A percentile compares a stretch with the other conserved stretches of the same genome.
Evolutionary conservation across 2,329 filamentous ascomycete genomes (phyloP).

Genomic region (Penicillium sp.): DNA sequence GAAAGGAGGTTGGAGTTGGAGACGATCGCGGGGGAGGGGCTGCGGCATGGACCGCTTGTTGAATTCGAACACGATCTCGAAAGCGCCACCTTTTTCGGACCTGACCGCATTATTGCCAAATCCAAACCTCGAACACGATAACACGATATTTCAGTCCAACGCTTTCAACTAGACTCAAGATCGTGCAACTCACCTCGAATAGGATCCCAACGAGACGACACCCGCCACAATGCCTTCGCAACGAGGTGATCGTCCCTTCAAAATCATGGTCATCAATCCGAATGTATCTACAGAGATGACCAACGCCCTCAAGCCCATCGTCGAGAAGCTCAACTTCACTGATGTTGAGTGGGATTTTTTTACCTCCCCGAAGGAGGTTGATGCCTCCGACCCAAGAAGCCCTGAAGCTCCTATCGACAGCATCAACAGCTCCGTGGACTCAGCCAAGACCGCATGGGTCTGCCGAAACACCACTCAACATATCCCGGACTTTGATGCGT

Average conservation of each 20-base stretch:
- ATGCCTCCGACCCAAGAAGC: constrained; percentile 33
- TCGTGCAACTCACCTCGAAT: too few relatives aligned
- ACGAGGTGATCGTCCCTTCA: constrained; percentile 21
- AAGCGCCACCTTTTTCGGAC: constrained; percentile 8
- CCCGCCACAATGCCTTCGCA: constrained; percentile 16
- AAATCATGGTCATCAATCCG: constrained; percentile 48
- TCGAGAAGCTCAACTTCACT: constrained; percentile 38
- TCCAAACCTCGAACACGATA: neutral
- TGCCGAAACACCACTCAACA: constrained; percentile 60
- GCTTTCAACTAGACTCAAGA: neutral
- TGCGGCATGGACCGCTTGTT: constrained; percentile 20
- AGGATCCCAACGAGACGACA: neutral
- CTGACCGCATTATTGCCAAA: constrained; percentile 8
- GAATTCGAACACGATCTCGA: constrained; percentile 14
- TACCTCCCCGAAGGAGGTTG: constrained; percentile 36
- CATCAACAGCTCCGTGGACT: constrained; percentile 76
- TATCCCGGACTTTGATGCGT: constrained; percentile 61
- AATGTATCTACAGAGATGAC: constrained; percentile 50
- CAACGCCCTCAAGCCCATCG: constrained; percentile 42
- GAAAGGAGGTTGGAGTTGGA: neutral
- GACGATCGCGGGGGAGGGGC: constrained; percentile 17
- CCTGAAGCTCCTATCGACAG: constrained; percentile 61
- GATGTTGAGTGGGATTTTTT: constrained; percentile 44
- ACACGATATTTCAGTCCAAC: neutral
- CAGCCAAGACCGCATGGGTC: constrained; percentile 61